Base-by-base conservation (phyloP, 179 eudicot genomes). In the Camellia oleifera region DNA sequence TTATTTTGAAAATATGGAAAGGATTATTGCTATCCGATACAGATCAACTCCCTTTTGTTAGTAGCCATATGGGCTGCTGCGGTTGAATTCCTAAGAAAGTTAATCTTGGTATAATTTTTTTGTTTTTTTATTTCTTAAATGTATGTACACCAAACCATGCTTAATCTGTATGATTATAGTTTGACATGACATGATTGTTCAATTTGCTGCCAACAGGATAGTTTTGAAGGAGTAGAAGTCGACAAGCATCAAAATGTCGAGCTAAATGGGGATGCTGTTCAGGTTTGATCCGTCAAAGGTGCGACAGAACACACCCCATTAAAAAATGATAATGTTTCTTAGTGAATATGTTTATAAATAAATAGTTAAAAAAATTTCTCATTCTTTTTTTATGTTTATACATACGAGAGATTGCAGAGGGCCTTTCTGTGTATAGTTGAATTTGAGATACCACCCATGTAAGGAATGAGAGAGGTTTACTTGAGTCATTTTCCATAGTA, bases 381-480 rank as follows among this genome's bases (percentile, higher is more conserved):
- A 78, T 83, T 83, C 70, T 82, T 87, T 85, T 86, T 89, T 81
- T 23, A 9, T 87, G 92, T 87, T 76, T 82, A 86, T 88, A 89
- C 23, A 63, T 62, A n/a, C 53, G 42, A 46, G 69, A 48, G 71
- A 76, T 63, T 76, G 54, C 46, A 9, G 50, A 68, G 15, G 23
- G 26, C 79, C 18, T 23, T 74, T 63, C 20, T 52, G 67, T 75
- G 72, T 76, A 75, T 76, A 81, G 79, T 45, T 48, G 70, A 60
- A 15, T 57, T 54, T 57, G 42, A 56, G 48, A 52, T 53, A 18
- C 12, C n/a, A 67, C 80, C 13, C 17, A 3, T 10, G 13, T 13
- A 11, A 42, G 32, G 48, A 76, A 76, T 78, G 68, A 77, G 73
- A 78, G 66, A 32, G 73, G 72, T 32, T 60, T 52, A 48, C 62